phyloP scores from a whole-genome alignment of 225 moss, liverwort and hornwort genomes.

The Lunularia cruciata region DNA sequence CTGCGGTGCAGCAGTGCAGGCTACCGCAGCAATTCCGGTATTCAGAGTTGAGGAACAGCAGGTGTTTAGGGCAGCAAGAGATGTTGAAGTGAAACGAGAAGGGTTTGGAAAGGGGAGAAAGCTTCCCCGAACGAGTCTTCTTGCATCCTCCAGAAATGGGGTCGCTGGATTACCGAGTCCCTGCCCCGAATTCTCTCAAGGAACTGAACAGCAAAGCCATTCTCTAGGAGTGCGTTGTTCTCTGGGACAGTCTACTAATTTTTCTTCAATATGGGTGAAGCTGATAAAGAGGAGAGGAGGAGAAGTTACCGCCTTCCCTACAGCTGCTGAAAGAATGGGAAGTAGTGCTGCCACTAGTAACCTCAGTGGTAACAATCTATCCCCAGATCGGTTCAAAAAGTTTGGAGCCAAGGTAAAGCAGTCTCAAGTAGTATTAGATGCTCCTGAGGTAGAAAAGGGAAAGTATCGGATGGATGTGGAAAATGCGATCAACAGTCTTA shows the following conservation, averaged over 20 bases:
- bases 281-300: neutral
- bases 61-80: neutral
- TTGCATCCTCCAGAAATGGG: slow-evolving; percentile 18
- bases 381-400: slow-evolving; percentile 10
- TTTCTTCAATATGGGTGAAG: neutral
- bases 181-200: neutral
- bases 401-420: slow-evolving; percentile 35
- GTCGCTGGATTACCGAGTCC: slow-evolving; percentile 1
- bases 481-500: slow-evolving; percentile 74
- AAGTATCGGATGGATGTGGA: slow-evolving; percentile 90
- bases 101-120: neutral
- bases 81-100: neutral
- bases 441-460: slow-evolving; percentile 69
- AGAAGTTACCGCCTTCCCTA: neutral
- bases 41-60: neutral
- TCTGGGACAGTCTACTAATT: neutral
- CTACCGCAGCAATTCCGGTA: neutral
- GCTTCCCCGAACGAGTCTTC: neutral
- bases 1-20: slow-evolving; percentile 11
- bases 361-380: neutral
- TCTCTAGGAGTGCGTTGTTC: neutral
- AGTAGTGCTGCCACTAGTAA: neutral
- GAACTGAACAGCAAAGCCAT: neutral
- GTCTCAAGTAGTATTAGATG: slow-evolving; percentile 39
- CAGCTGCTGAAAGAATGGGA: slow-evolving; percentile 4